Base-by-base conservation (phyloP, 2,329 filamentous ascomycete genomes). In the Neofusicoccum kwambonambiense region DNA sequence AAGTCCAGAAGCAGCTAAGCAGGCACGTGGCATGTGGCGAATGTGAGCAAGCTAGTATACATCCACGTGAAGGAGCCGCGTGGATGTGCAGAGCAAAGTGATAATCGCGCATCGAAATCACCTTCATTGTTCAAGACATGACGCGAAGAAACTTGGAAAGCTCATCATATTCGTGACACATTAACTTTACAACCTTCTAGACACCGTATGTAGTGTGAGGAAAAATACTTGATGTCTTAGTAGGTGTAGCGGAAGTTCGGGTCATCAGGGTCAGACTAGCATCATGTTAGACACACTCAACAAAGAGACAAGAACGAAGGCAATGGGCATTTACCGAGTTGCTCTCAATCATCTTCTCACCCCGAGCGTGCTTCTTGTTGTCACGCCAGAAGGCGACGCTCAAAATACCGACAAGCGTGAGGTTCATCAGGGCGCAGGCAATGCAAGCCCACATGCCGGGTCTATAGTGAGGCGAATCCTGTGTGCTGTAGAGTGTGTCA, bases 331-430 rank as follows among this genome's bases (percentile, higher is more conserved):
- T 73, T 67, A 76, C 75, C 62, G 73, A 75, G 34, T 69, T 71
- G 64, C 75, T 76, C 67, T 80, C 78, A 12, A 81, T 70, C 66
- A 78, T 71, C 66, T 78, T 70, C 67, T 80, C 78, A 17, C 79
- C 79, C 4, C 78, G 71, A 39, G 76, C 79, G 0, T 76, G 75
- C 62, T 72, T 73, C 68, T 72, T 72, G 65, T 81, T 81, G 64
- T 74, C 69, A 15, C 64, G 67, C 47, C 68, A 68, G 31, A 79
- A 79, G 8, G 72, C 66, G 7, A 77, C n/a, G 1, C 69, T 74
- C 37, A 76, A 69, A 9, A 76, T 35, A 5, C 62, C 61, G 8
- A 79, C 74, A 17, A 79, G 68, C 27, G 77, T 11, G 6, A 80
- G 65, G 6, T 74, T 75, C 27, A 81, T 68, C 19, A 75, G 64